Conservation (phyloP, 768 basidiomycete genomes). For the Calocybe cyanea region DNA sequence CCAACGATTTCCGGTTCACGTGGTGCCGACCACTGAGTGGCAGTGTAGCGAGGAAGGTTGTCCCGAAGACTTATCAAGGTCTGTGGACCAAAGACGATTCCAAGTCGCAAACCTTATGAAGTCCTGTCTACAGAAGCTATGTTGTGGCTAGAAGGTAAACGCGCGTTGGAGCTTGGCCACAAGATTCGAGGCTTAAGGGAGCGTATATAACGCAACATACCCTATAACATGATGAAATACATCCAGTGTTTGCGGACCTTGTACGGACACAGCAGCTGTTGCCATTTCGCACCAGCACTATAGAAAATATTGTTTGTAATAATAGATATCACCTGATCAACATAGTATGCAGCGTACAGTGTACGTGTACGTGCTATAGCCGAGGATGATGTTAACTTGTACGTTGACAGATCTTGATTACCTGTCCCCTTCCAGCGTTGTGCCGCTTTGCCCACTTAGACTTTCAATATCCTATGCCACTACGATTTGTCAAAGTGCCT, state of each 20-base stretch:
- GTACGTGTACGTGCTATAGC: too few species aligned
- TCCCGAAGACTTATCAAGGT: conserved; percentile 73
- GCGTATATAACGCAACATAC: conserved; percentile 1
- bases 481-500: conserved; percentile 15
- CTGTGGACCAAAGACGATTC: conserved; percentile 13
- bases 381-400: too few species aligned
- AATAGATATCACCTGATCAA: too few species aligned
- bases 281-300: too few species aligned
- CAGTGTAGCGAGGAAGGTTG: conserved; percentile 40
- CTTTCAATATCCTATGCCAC: conserved; percentile 10
- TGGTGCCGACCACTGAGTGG: conserved; percentile 49
- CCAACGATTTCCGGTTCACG: conserved; percentile 76
- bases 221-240: too few species aligned
- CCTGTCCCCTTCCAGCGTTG: too few species aligned
- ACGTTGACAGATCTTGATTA: too few species aligned
- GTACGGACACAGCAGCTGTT: too few species aligned
- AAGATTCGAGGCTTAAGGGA: conserved; percentile 43
- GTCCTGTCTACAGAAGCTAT: conserved; percentile 59
- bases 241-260: too few species aligned
- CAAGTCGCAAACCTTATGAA: conserved; percentile 5
- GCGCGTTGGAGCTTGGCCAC: conserved; percentile 66
- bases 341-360: too few species aligned
- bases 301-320: too few species aligned
- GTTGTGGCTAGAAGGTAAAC: conserved; percentile 77
- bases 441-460: not conserved